Conservation (phyloP, 257 asterid species). For the Rehmannia glutinosa region DNA sequence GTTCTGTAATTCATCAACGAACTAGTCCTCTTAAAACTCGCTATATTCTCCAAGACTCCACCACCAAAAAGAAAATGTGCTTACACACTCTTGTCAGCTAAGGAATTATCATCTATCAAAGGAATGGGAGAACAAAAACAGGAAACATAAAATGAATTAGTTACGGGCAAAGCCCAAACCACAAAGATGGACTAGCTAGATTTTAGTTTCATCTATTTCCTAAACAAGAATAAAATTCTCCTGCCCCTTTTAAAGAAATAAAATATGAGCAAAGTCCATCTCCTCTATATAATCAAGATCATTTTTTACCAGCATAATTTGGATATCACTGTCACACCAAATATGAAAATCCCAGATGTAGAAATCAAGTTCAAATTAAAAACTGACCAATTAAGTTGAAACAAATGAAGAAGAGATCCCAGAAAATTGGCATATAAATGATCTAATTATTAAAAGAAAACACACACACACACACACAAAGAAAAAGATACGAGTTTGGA, state of each 20-base stretch:
- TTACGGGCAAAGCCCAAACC: background rate
- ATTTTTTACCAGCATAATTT: constrained; percentile 15
- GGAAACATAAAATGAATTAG: background rate
- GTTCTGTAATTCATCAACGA: too few species aligned
- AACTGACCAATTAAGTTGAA: background rate
- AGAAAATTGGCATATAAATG: constrained; percentile 16
- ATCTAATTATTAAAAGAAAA: constrained; percentile 9
- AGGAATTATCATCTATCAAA: constrained; percentile 35
- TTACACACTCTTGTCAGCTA: constrained; percentile 5
- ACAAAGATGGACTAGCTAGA: background rate
- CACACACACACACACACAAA: constrained; percentile 4
- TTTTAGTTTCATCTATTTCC: constrained; percentile 8
- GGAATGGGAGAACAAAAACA: background rate
- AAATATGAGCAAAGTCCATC: constrained; percentile 8
- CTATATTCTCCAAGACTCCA: constrained; percentile 20
- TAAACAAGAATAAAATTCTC: background rate
- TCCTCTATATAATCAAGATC: constrained; percentile 10
- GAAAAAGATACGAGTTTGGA: constrained; percentile 12
- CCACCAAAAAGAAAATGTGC: background rate
- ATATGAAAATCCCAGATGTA: constrained; percentile 16
- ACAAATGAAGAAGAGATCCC: constrained; percentile 25
- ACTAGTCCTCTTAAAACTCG: background rate
- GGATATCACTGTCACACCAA: constrained; percentile 13
- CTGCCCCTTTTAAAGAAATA: background rate
- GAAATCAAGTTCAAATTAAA: constrained; percentile 5